A percentile compares a stretch with the other conserved stretches of the same genome.
Evolutionary conservation across 1,284 basidiomycete species (phyloP).

Genomic region (Sphaerobolus stellatus): DNA sequence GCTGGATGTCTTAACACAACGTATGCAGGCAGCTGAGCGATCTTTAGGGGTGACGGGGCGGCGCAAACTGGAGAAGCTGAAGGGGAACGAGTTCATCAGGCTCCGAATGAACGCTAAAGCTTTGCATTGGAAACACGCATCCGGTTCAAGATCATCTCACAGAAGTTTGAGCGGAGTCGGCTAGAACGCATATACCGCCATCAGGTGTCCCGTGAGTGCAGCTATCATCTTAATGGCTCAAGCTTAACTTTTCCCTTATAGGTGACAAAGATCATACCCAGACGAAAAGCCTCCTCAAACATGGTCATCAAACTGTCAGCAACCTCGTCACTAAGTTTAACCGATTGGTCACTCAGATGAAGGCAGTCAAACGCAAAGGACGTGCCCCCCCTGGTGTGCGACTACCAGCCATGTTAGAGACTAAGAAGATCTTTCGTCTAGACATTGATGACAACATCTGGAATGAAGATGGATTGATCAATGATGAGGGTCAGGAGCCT

Average conservation of each 20-base stretch:
- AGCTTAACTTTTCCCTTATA: neutral
- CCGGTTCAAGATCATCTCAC: constrained; percentile 2
- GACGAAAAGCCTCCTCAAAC: neutral
- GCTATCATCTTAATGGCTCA: constrained; percentile 5
- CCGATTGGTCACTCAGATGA: neutral
- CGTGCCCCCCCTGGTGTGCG: neutral
- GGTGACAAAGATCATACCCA: neutral
- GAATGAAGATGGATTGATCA: neutral
- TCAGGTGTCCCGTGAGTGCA: too few relatives aligned
- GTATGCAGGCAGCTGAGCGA: too few relatives aligned
- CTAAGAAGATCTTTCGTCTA: neutral
- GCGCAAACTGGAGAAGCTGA: constrained; percentile 2
- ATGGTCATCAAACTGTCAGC: neutral
- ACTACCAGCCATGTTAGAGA: neutral
- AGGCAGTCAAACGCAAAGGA: neutral
- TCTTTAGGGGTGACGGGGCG: neutral
- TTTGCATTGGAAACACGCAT: constrained; percentile 13
- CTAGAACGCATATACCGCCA: constrained; percentile 5
- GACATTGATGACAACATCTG: neutral
- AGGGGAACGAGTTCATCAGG: constrained; percentile 4
- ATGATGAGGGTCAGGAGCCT: neutral
- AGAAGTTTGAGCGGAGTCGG: constrained; percentile 14
- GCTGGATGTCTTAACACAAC: neutral
- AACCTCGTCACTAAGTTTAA: neutral
- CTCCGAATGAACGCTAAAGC: constrained; percentile 15